Percentiles rank a stretch among this genome's conserved stretches.
phyloP scores from a whole-genome alignment of 208 protist species.

The Borovskyia barvae region DNA sequence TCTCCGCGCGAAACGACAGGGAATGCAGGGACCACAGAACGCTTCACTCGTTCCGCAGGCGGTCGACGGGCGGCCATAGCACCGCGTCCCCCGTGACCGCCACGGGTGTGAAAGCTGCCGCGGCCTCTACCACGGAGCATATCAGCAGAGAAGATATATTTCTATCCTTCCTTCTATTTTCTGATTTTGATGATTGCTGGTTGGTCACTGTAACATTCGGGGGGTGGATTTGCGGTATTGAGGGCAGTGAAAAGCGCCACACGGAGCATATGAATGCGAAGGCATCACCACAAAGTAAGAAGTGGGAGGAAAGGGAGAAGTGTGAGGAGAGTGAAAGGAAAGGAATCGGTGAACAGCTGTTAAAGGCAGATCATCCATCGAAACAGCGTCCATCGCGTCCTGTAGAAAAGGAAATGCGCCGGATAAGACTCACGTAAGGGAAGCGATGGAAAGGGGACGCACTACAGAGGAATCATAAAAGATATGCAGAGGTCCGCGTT shows the following conservation, averaged over 20 bases:
- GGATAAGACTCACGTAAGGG: not conserved
- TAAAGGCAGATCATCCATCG: too few relatives aligned
- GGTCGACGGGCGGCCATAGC: constrained; percentile 1
- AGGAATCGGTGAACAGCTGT: too few relatives aligned
- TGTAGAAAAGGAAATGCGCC: not conserved
- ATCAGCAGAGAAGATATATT: too few relatives aligned
- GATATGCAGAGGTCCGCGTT: too few relatives aligned
- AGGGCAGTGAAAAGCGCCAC: not conserved
- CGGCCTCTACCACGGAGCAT: constrained; percentile 30
- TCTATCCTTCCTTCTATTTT: too few relatives aligned
- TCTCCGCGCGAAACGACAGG: constrained; percentile 26
- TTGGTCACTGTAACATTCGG: not conserved
- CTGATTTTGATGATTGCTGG: too few relatives aligned
- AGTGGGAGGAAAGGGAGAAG: constrained; percentile 16
- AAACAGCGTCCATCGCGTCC: too few relatives aligned
- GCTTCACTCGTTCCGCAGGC: constrained; percentile 12
- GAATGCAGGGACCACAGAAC: constrained; percentile 25
- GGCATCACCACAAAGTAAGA: not conserved
- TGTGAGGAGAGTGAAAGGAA: not conserved
- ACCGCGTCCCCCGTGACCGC: not conserved
- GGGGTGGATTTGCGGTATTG: not conserved
- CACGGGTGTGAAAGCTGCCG: constrained; percentile 11
- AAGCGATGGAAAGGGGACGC: too few relatives aligned
- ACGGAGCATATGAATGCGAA: not conserved
- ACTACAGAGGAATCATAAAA: too few relatives aligned